A percentile compares a stretch with the other conserved stretches of the same genome.
Evolutionary conservation across 2,329 filamentous ascomycete species (phyloP).

Genomic region (Sclerotinia borealis): DNA sequence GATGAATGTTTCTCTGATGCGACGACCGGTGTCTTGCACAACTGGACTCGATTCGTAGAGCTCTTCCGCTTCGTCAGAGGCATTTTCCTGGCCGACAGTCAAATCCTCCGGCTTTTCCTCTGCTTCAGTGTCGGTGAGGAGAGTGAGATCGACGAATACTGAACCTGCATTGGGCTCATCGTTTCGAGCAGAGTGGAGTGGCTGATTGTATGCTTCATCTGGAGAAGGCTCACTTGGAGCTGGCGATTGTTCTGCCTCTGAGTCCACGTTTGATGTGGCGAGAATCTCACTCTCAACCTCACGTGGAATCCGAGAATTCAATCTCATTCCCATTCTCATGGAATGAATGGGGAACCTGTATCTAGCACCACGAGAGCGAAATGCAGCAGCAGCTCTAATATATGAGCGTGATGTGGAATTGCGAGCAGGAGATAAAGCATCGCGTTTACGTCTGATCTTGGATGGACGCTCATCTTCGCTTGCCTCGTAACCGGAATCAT

Average conservation of each 20-base stretch:
- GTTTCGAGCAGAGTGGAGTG: not conserved
- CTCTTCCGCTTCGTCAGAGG: too few species aligned
- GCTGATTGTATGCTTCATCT: too few species aligned
- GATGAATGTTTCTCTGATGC: too few species aligned
- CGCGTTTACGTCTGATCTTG: not conserved
- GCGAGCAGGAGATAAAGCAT: not conserved
- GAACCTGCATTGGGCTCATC: not conserved
- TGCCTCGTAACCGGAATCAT: not conserved
- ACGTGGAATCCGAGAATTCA: not conserved
- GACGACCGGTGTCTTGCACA: too few species aligned
- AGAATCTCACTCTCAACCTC: not conserved
- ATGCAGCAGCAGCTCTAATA: not conserved
- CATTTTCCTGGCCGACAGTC: too few species aligned
- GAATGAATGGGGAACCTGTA: not conserved
- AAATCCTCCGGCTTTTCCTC: too few species aligned
- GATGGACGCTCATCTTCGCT: not conserved
- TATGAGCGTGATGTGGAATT: too few species aligned
- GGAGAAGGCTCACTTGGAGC: not conserved
- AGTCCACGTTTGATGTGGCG: not conserved
- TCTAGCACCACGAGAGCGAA: too few species aligned
- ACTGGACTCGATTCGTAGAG: too few species aligned
- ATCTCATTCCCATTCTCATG: not conserved
- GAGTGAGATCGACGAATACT: not conserved
- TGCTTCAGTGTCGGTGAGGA: not conserved
- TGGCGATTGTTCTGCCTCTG: not conserved